Percentiles rank a stretch among this genome's conserved stretches.
phyloP scores from a whole-genome alignment of 2,329 filamentous ascomycete genomes.

The Anthostomella pinea region DNA sequence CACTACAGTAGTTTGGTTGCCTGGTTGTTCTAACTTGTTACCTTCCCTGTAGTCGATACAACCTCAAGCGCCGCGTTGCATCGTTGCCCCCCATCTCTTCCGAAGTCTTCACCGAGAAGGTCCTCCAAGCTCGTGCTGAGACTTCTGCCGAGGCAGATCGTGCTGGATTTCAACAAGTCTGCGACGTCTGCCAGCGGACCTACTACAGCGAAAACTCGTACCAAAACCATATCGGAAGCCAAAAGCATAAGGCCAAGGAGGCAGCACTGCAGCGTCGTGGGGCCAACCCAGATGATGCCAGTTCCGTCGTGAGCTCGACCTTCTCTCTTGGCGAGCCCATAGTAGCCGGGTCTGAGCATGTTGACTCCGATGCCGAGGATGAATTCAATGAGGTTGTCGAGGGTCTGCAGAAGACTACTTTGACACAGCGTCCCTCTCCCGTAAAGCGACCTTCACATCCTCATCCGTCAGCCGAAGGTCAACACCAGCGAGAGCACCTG shows the following conservation, averaged over 20 bases:
- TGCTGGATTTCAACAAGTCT: constrained; percentile 82
- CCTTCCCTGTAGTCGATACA: constrained; percentile 68
- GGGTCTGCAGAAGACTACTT: constrained; percentile 64
- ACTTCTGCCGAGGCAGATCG: constrained; percentile 82
- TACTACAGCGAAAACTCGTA: constrained; percentile 98
- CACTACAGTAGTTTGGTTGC: background rate
- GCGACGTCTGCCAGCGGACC: constrained; percentile 80
- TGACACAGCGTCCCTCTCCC: constrained; percentile 41
- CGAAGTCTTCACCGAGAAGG: constrained; percentile 93
- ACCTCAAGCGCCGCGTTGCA: constrained; percentile 90
- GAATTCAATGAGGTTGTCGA: constrained; percentile 78
- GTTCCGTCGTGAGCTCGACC: constrained; percentile 83
- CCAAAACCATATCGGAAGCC: constrained; percentile 85
- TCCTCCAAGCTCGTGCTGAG: constrained; percentile 82
- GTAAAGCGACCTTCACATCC: constrained; percentile 55
- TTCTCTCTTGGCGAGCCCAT: constrained; percentile 87
- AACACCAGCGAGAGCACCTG: constrained; percentile 47
- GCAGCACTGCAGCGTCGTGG: constrained; percentile 42
- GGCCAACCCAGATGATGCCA: constrained; percentile 58
- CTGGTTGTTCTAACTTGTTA: constrained; percentile 14
- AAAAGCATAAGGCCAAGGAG: constrained; percentile 78
- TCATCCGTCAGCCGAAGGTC: constrained; percentile 38
- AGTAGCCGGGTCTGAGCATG: constrained; percentile 40
- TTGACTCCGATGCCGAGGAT: constrained; percentile 67
- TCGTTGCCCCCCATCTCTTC: constrained; percentile 87